Evolutionary conservation across 176 grass and related monocot species (phyloP).

Genomic region (Oryza nivara): DNA sequence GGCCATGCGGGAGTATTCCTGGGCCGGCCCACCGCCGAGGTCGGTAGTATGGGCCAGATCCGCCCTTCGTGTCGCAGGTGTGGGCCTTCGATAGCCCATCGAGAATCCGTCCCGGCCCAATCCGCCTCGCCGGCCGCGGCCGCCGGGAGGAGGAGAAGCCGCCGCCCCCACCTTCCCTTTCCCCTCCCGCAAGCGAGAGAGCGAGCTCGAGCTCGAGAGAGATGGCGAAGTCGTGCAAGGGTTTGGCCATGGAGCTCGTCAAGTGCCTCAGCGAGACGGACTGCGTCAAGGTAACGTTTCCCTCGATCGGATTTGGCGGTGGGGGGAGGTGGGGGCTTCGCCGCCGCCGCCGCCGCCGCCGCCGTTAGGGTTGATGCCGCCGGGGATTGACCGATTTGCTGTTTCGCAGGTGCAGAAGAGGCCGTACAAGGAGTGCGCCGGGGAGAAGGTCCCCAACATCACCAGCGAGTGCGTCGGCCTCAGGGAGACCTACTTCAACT

Average conservation of each 20-base stretch:
- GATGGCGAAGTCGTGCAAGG: conserved; percentile 94
- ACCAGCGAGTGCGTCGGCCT: conserved; percentile 87
- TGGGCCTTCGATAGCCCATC: not conserved
- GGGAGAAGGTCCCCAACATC: conserved; percentile 92
- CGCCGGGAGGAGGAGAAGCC: not conserved
- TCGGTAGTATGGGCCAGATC: not conserved
- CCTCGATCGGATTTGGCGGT: not conserved
- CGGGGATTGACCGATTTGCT: not conserved
- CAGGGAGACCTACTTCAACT: conserved; percentile 98
- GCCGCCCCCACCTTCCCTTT: not conserved
- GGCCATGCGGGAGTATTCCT: too few species aligned
- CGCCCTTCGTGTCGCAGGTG: not conserved
- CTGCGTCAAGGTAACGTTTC: conserved; percentile 68
- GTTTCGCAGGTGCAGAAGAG: conserved; percentile 74
- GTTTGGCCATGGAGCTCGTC: conserved; percentile 92
- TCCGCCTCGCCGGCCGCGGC: conserved; percentile 1
- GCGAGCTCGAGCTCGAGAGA: not conserved
- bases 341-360: too few species aligned
- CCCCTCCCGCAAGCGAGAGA: not conserved
- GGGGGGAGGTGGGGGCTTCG: not conserved
- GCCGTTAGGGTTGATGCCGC: not conserved
- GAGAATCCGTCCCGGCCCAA: not conserved
- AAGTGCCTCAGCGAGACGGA: conserved; percentile 96
- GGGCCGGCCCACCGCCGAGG: not conserved
- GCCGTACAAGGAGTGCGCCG: conserved; percentile 88